Conservation (phyloP, 2,329 filamentous ascomycete species). For the Metarhizium sp. region DNA sequence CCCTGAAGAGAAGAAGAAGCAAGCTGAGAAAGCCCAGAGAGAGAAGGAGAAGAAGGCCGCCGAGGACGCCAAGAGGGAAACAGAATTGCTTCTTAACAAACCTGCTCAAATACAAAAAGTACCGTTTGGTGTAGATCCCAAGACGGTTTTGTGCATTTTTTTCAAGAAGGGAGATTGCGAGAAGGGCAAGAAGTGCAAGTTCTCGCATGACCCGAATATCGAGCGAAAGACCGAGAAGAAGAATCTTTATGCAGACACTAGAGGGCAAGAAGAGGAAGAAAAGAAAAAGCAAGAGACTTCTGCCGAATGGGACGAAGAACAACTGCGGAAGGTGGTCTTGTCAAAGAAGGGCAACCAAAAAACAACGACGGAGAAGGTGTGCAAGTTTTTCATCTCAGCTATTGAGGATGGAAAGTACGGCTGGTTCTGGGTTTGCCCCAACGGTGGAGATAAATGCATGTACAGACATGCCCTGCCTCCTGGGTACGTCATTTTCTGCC, state of each 20-base stretch:
- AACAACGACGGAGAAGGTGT: constrained; percentile 95
- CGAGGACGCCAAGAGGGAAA: constrained; percentile 73
- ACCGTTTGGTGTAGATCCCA: constrained; percentile 94
- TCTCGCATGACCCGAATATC: constrained; percentile 80
- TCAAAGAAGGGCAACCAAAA: constrained; percentile 97
- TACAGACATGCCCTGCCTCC: constrained; percentile 93
- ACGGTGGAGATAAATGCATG: constrained; percentile 96
- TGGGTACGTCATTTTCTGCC: constrained; percentile 54
- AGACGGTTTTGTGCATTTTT: constrained; percentile 93
- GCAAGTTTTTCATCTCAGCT: constrained; percentile 95
- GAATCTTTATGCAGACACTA: constrained; percentile 78
- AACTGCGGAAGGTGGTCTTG: constrained; percentile 79
- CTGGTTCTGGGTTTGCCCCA: constrained; percentile 98
- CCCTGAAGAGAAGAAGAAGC: constrained; percentile 79
- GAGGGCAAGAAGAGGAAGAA: constrained; percentile 59
- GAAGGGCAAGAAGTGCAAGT: constrained; percentile 97
- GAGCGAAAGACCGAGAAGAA: constrained; percentile 91
- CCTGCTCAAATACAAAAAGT: constrained; percentile 96
- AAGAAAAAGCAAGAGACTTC: constrained; percentile 87
- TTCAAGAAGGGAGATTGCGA: constrained; percentile 97
- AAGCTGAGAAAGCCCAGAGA: constrained; percentile 54
- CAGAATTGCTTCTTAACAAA: constrained; percentile 74
- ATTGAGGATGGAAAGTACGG: constrained; percentile 98
- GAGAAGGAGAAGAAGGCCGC: constrained; percentile 88
- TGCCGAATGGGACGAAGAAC: constrained; percentile 96